A percentile compares a stretch with the other conserved stretches of the same genome.
Evolutionary conservation across 805 yeast species (phyloP).

Genomic region (Metschnikowia aberdeeniae): DNA sequence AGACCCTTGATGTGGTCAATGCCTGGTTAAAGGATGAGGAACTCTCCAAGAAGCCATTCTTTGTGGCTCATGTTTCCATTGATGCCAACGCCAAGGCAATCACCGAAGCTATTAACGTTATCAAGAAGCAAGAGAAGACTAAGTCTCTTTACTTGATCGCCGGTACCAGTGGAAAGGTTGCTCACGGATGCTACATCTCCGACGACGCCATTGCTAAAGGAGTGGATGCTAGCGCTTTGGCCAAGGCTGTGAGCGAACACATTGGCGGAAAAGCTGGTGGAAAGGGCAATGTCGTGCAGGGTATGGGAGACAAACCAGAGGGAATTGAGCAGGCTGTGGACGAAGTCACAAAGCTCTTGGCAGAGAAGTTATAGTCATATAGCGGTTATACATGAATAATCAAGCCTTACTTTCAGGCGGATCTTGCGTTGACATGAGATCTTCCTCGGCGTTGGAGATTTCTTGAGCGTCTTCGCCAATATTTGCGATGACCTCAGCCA

Average conservation of each 20-base stretch:
- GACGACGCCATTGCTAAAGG: constrained; percentile 66
- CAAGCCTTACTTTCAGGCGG: constrained; percentile 3
- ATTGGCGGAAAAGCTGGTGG: constrained; percentile 99
- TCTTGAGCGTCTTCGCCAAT: constrained; percentile 52
- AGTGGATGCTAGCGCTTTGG: constrained; percentile 71
- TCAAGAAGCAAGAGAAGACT: constrained; percentile 71
- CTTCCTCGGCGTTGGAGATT: constrained; percentile 56
- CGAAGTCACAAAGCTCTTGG: constrained; percentile 58
- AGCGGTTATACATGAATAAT: constrained; percentile 1
- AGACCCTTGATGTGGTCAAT: constrained; percentile 72
- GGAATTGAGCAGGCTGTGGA: constrained; percentile 71
- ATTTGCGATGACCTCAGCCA: constrained; percentile 40
- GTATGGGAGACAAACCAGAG: constrained; percentile 82
- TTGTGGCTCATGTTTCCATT: constrained; percentile 66
- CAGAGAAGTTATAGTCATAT: constrained; percentile 47
- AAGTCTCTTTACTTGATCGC: constrained; percentile 78
- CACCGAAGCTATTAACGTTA: constrained; percentile 82
- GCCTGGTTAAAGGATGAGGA: constrained; percentile 54
- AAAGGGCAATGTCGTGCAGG: constrained; percentile 93
- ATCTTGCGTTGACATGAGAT: constrained; percentile 33
- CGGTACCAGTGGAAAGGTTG: constrained; percentile 70
- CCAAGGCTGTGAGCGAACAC: constrained; percentile 59
- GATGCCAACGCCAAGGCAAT: constrained; percentile 89
- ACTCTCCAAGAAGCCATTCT: constrained; percentile 45
- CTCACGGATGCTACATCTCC: constrained; percentile 91